Base-by-base conservation (phyloP, 768 basidiomycete genomes). In the Ephemerocybe angulata region DNA sequence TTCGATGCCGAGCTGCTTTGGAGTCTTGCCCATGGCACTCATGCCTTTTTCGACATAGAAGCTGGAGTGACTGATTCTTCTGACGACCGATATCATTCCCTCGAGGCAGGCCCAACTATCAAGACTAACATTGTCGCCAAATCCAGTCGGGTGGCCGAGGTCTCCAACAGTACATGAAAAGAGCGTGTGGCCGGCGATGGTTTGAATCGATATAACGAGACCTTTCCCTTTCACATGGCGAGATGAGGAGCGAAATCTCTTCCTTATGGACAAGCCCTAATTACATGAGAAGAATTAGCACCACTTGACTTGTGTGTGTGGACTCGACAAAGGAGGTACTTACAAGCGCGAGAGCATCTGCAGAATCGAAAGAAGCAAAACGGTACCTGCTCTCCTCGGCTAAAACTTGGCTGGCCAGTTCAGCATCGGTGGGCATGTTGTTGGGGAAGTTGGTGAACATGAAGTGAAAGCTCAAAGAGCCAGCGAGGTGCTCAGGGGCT, bases 1-100 rank as follows among this genome's bases (percentile, higher is more conserved):
- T 53, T 86, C 82, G 31, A 87, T 75, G 3, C 86, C 88, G 72
- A 87, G 76, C 61, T 90, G 85, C 60, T 82, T 82, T 35, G 86
- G 78, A 5, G 84, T 85, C 70, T 87, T 90, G 17, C 87, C 86
- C 85, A 88, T 86, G 3, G 90, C 90, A 46, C 80, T 82, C 83
- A 90, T 90, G 5, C 88, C 87, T 65, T 90, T 91, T 65, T 92
- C 90, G 8, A 93, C 87, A 67, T 93, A 93, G 67, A 77, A 92
- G 60, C 86, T 90, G 7, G 88, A 89, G 65, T 92, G 90, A 1
- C 90, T 89, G 17, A 89, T 92, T 56, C 88, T 77, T 61, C 78
- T 81, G 43, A 90, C 89, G 24, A 90, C 85, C 37, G 80, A 82
- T 59, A 91, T 75, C 86, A 92, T 91, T 38, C 86, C 84, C 70